A percentile compares a stretch with the other conserved stretches of the same genome.
These are phyloP conservation scores for Chlamydomonas applanata DNA, from an alignment of 139 green algal genomes.

Conservation along the genomic window DNA sequence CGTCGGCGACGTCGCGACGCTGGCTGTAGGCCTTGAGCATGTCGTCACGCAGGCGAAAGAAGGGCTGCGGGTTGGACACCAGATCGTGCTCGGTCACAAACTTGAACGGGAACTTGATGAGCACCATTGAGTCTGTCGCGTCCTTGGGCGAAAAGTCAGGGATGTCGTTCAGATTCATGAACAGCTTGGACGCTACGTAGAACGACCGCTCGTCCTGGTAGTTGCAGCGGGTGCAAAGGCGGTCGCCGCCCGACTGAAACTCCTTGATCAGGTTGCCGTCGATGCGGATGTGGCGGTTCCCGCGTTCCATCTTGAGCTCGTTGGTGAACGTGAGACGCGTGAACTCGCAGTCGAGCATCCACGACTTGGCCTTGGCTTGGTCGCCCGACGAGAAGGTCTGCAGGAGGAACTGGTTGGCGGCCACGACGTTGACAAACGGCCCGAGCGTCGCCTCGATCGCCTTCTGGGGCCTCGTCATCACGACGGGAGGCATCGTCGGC, in stretches of 20 bases:
- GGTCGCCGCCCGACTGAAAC: slow-evolving; percentile 9
- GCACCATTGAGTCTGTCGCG: background rate
- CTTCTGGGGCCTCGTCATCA: too few species aligned
- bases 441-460: too few species aligned
- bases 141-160: background rate
- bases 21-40: background rate
- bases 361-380: background rate
- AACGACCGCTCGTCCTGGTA: background rate
- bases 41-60: background rate
- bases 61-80: background rate
- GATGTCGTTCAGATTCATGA: slow-evolving; percentile 11
- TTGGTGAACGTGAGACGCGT: background rate
- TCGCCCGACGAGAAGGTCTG: background rate
- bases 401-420: background rate
- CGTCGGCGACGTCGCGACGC: background rate
- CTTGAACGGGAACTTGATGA: slow-evolving; percentile 4
- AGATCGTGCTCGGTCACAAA: background rate
- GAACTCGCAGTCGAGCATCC: background rate
- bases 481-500: too few species aligned
- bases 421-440: background rate
- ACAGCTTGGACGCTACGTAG: background rate
- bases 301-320: background rate
- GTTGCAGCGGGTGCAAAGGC: background rate
- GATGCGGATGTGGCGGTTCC: background rate
- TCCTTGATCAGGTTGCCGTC: background rate